Evolutionary conservation across 352 stramenopile species (phyloP).

Genomic region (Poterioochromonas sp.): DNA sequence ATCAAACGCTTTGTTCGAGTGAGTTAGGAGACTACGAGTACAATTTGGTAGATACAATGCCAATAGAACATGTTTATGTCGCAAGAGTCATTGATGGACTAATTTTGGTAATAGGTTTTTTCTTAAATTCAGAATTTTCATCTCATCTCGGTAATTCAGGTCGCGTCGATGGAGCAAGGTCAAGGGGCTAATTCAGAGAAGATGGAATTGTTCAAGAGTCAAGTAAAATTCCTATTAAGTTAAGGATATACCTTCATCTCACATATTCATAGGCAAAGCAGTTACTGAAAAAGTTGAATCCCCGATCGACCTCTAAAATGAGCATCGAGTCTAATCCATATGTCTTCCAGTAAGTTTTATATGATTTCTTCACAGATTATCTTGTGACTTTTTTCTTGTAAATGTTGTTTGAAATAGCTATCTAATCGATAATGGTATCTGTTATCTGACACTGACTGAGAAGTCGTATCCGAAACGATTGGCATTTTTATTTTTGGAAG

Average conservation of each 20-base stretch:
- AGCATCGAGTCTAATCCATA: constrained; percentile 81
- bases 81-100: constrained; percentile 83
- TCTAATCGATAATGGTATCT: constrained; percentile 90
- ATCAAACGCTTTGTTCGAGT: too few relatives aligned
- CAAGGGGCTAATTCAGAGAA: constrained; percentile 46
- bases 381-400: background rate
- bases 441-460: constrained; percentile 92
- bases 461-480: constrained; percentile 90
- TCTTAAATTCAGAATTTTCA: constrained; percentile 28
- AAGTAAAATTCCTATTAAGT: constrained; percentile 24
- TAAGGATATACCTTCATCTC: background rate
- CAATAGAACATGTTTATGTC: constrained; percentile 80
- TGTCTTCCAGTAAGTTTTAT: constrained; percentile 71
- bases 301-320: constrained; percentile 78
- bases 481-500: constrained; percentile 93
- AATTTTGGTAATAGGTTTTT: constrained; percentile 61
- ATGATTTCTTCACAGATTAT: background rate
- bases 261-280: constrained; percentile 67
- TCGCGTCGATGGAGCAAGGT: constrained; percentile 81
- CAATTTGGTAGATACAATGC: too few relatives aligned
- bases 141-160: constrained; percentile 46
- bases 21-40: too few relatives aligned
- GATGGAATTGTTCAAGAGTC: constrained; percentile 47
- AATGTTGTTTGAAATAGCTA: constrained; percentile 58
- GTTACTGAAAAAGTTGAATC: constrained; percentile 81